Base-by-base conservation (phyloP, 371 early-diverging fungal genomes). In the Mortierella polycephala region DNA sequence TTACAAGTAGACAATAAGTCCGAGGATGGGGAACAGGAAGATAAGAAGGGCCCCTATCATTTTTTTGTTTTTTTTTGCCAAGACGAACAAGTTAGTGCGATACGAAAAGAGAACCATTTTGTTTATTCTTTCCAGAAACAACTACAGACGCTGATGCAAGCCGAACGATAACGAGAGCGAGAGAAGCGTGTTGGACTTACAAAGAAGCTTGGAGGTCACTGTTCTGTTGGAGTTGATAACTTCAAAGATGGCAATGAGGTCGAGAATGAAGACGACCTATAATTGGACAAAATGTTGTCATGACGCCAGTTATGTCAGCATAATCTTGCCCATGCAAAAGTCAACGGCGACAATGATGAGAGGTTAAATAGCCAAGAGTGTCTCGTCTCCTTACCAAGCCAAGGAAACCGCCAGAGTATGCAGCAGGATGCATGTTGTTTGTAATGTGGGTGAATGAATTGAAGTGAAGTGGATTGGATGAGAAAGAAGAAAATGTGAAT, bases 1-100 rank as follows among this genome's bases (percentile, higher is more conserved):
- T 87, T 87, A 89, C 89, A 88, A 89, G 74, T 89, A 89, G 58
- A 87, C 70, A 52, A 89, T 74, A 53, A 89, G 75, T 9, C 89
- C 89, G 59, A 86, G 69, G 21, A 89, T 73, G 37, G 89, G 89
- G 82, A 89, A 89, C 82, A 89, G 77, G 75, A 89, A 89, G 71
- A 89, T 84, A 7, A 89, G 80, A 16, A 88, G 79, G 44, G 87
- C 83, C 89, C 88, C 87, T 71, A 83, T 63, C 30, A 4, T 30
- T 30, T 30, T 30, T 30, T 16, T 52, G 39, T 42, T 40, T 12
- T 16, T 52, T 46, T 42, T 40, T 12, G 30, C 30, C 30, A 30
- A 30, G 30, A 2, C 30, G 12, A 51, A 41, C 37, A 46, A 7
- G 13, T 8, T 30, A 20, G 30, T 3, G n/a, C 51, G 37, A 16